Conservation (phyloP, 179 eudicot species). For the Amaranthus tricolor region DNA sequence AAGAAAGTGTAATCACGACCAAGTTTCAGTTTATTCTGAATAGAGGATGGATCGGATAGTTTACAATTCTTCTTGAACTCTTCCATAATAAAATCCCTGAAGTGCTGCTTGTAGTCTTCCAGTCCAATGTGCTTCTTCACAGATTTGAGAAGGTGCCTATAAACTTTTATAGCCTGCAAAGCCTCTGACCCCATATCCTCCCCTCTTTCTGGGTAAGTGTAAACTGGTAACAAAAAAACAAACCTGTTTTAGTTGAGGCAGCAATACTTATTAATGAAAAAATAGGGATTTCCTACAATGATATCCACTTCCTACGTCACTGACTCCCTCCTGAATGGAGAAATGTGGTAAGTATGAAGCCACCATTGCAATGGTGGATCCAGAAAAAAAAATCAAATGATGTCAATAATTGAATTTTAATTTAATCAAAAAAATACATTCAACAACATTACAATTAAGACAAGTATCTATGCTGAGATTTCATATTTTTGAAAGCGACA, state of each 20-base stretch:
- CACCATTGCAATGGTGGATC: too few relatives aligned
- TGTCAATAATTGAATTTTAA: too few relatives aligned
- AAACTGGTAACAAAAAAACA: not conserved
- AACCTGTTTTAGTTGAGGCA: not conserved
- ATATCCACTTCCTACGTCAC: too few relatives aligned
- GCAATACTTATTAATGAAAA: not conserved
- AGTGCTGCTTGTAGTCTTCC: slow-evolving; percentile 62
- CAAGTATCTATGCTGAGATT: too few relatives aligned
- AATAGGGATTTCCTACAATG: too few relatives aligned
- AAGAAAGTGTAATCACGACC: slow-evolving; percentile 65
- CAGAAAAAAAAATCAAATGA: too few relatives aligned
- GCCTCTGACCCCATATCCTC: slow-evolving; percentile 50
- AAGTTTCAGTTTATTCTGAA: slow-evolving; percentile 60
- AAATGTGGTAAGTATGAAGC: too few relatives aligned
- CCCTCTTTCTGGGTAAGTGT: not conserved
- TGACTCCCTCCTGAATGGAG: too few relatives aligned
- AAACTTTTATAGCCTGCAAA: slow-evolving; percentile 48
- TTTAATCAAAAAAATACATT: too few relatives aligned
- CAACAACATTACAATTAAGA: too few relatives aligned
- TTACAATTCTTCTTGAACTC: slow-evolving; percentile 55
- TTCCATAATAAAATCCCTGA: slow-evolving; percentile 48
- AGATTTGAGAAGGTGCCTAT: slow-evolving; percentile 67
- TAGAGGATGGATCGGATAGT: slow-evolving; percentile 37
- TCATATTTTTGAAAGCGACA: too few relatives aligned
- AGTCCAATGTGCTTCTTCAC: slow-evolving; percentile 74